Conservation (phyloP, 345 rosid genomes). For the Pugionium dolabratum region DNA sequence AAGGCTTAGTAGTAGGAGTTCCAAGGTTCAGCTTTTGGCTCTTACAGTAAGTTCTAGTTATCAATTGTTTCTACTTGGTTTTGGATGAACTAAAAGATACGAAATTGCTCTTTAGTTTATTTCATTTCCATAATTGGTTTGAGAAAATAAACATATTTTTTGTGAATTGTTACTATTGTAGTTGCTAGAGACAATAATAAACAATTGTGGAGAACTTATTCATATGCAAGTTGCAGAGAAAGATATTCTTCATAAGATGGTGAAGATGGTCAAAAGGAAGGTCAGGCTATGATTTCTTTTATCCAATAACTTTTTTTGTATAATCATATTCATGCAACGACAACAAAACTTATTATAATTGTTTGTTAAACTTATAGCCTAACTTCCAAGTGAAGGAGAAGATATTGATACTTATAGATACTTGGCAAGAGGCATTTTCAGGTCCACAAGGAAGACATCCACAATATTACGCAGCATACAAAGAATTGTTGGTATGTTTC, state of each 20-base stretch:
- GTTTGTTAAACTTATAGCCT: constrained; percentile 52
- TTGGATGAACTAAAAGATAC: too few relatives aligned
- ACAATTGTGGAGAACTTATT: constrained; percentile 96
- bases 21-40: constrained; percentile 95
- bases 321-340: constrained; percentile 33
- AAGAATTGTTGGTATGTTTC: constrained; percentile 82
- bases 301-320: not conserved
- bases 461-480: constrained; percentile 95
- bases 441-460: constrained; percentile 96
- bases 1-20: constrained; percentile 72
- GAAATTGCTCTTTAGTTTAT: not conserved
- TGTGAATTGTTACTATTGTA: constrained; percentile 40
- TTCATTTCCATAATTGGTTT: too few relatives aligned
- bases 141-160: not conserved
- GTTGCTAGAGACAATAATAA: constrained; percentile 91
- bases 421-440: constrained; percentile 99
- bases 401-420: constrained; percentile 82
- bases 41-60: constrained; percentile 67
- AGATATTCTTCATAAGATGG: constrained; percentile 91
- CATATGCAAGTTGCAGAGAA: constrained; percentile 98
- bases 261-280: constrained; percentile 85
- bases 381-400: constrained; percentile 91
- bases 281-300: constrained; percentile 45
- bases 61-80: not conserved
- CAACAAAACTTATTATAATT: constrained; percentile 26